Evolutionary conservation across 257 asterid genomes (phyloP).

Genomic region (Solanum ahanhuiri): DNA sequence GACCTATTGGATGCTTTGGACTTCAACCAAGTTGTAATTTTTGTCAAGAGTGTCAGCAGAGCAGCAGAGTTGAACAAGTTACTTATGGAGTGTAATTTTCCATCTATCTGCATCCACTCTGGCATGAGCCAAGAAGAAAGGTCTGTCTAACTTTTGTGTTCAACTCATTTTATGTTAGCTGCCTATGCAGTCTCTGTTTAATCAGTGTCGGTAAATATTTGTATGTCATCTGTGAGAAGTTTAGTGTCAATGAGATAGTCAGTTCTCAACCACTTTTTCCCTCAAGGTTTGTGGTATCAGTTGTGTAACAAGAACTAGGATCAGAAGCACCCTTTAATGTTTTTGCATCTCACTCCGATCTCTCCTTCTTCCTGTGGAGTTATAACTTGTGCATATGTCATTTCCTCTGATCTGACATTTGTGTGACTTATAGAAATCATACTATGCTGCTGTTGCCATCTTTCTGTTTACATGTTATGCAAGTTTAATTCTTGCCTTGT

Average conservation of each 20-base stretch:
- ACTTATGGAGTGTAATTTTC: slow-evolving; percentile 84
- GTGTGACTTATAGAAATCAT: neutral
- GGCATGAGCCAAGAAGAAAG: slow-evolving; percentile 98
- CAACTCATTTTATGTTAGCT: neutral
- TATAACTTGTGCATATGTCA: neutral
- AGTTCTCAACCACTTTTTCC: neutral
- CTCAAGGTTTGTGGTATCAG: neutral
- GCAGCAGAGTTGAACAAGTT: slow-evolving; percentile 92
- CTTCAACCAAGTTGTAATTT: slow-evolving; percentile 86
- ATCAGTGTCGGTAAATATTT: too few relatives aligned
- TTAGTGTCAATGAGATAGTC: neutral
- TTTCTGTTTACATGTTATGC: neutral
- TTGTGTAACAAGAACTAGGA: neutral
- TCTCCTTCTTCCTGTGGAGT: neutral
- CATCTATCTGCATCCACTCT: slow-evolving; percentile 88
- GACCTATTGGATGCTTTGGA: slow-evolving; percentile 90
- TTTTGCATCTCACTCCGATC: neutral
- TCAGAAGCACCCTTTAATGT: neutral
- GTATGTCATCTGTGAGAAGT: neutral
- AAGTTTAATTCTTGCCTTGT: neutral
- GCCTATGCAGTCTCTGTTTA: neutral
- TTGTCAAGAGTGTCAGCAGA: slow-evolving; percentile 81
- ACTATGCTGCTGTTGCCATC: neutral
- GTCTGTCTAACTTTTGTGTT: slow-evolving; percentile 14
- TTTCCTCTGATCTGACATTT: neutral